Conservation (phyloP, 2,329 filamentous ascomycete genomes). For the Polychaeton citri region DNA sequence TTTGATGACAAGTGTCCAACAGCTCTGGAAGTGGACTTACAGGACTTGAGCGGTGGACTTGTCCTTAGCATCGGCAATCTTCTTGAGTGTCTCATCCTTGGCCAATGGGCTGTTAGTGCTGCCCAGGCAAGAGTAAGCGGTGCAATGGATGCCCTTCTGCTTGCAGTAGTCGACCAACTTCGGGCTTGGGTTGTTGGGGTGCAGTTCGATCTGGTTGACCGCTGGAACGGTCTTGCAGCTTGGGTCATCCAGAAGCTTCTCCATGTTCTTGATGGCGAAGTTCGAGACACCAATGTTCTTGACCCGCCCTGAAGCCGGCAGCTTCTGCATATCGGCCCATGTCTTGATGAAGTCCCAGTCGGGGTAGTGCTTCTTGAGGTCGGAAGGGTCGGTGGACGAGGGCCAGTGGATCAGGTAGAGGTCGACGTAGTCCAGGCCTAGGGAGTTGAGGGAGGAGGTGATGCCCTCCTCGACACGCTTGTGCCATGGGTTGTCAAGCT, state of each 20-base stretch:
- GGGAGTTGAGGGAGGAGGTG: constrained; percentile 44
- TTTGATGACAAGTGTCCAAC: too few species aligned
- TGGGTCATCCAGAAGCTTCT: constrained; percentile 55
- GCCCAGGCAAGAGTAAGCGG: constrained; percentile 62
- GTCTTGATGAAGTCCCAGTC: constrained; percentile 79
- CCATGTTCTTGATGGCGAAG: constrained; percentile 68
- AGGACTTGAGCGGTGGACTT: constrained; percentile 64
- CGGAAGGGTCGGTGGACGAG: constrained; percentile 46
- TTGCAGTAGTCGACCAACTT: constrained; percentile 63
- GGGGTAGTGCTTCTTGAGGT: constrained; percentile 52
- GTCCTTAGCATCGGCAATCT: constrained; percentile 47
- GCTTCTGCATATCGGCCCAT: constrained; percentile 36
- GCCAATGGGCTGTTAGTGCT: constrained; percentile 57
- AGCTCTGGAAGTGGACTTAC: too few species aligned
- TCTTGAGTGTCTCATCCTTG: constrained; percentile 50
- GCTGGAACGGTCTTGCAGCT: constrained; percentile 50
- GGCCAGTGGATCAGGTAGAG: constrained; percentile 65
- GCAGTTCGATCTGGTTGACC: constrained; percentile 73
- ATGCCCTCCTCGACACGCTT: constrained; percentile 52
- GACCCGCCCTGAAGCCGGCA: constrained; percentile 55
- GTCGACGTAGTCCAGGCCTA: constrained; percentile 54
- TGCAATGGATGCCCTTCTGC: constrained; percentile 60
- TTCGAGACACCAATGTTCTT: constrained; percentile 77
- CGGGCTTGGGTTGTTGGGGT: constrained; percentile 69
- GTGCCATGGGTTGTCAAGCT: constrained; percentile 72